Base-by-base conservation (phyloP, 176 grass and related monocot species). In the Coix lacrymajobi region DNA sequence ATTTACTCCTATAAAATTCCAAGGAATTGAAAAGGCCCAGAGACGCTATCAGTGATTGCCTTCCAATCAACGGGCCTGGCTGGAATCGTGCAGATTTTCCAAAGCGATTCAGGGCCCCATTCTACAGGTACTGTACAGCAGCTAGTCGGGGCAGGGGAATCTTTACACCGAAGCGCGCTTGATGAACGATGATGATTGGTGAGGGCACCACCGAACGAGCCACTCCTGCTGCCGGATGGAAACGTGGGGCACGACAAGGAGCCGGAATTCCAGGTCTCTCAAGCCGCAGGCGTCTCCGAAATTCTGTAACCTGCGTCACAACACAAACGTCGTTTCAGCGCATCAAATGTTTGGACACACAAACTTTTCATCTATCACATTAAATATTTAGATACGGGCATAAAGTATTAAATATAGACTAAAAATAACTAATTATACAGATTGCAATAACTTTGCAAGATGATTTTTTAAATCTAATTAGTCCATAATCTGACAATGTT, bases 171-270 rank as follows among this genome's bases (percentile, higher is more conserved):
- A 89, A 81, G 81, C 54, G 46, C 79, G 66, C 28, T 15, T 15
- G 22, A 79, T 90, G 85, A 93, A 83, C 79, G 78, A 71, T 15
- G 22, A 79, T 90, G 85, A 93, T 88, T 90, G 10, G 2, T 12
- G 52, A 56, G 64, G 69, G 63, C 82, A n/a, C n/a, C n/a, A n/a
- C n/a, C n/a, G n/a, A 2, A 24, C 66, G 58, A 26, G 24, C 25
- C 58, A 29, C 60, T 62, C 29, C 29, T 14, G 7, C 32, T 60
- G 61, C 64, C 64, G 48, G 72, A 24, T 32, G 72, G 7, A 33
- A 29, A 48, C 44, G 26, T 62, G 38, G 24, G 4, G 58, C 7
- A 3, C 72, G 60, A 74, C 16, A 3, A 45, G 17, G 33, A 22
- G 48, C 43, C 63, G 19, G 44, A n/a, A 38, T 76, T 68, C 13